Base-by-base conservation (phyloP, 2,329 filamentous ascomycete species). In the Stagonosporopsis rhizophila region DNA sequence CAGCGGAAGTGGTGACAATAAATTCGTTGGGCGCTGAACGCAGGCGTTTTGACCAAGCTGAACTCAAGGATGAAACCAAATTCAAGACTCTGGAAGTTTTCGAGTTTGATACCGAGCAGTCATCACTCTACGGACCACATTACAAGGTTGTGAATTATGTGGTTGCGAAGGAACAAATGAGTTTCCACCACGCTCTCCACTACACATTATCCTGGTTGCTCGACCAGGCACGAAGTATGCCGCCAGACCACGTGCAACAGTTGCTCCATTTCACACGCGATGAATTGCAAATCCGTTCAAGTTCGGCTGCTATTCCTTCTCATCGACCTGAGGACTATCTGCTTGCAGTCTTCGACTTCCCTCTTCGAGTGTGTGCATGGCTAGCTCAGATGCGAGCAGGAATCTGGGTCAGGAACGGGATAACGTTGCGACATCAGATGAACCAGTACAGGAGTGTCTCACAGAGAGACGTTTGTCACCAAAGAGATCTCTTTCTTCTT, bases 381-480 rank as follows among this genome's bases (percentile, higher is more conserved):
- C 82, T 99, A 28, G 91, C 95, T 6, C 96, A 99, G 79, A 98
- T 99, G 87, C 96, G 96, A 75, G 92, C 94, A 17, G 91, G 92
- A 47, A 96, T 98, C 88, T 99, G 96, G 95, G 94, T 99, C 61
- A 88, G 95, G 52, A 99, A 99, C 72, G 95, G 95, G 2, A 92
- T 99, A 71, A 98, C 94, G 68, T 84, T 99, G 47, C 87, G 94
- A 35, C 95, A 99, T 74, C 95, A 99, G 76, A 95, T 96, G 73
- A 90, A 90, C 48, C 95, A 93, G 17, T 99, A 99, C 73, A 88
- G 92, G 15, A 93, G 92, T 37, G 92, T 97, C 14, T 87, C 87
- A 11, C 91, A 96, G 69, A 85, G 95, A 63, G 95, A 99, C 75
- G 90, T 97, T 19, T 92, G 92, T 1, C 94, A 97, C 69, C 94